Percentiles rank a stretch among this genome's conserved stretches.
Evolutionary conservation across 2,329 filamentous ascomycete genomes (phyloP).

Genomic region (Aspergillus niger): DNA sequence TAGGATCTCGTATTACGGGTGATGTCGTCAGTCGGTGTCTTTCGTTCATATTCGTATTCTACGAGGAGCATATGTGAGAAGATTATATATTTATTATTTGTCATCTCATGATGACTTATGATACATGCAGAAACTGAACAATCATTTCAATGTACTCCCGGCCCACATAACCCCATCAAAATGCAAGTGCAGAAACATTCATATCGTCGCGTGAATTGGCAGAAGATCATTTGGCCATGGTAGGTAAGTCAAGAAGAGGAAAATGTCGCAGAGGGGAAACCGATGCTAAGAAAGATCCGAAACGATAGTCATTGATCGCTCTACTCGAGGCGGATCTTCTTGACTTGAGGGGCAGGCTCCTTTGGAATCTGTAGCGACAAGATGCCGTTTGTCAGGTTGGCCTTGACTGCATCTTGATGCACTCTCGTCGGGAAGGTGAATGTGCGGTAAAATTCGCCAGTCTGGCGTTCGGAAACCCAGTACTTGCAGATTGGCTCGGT

Average conservation of each 20-base stretch:
- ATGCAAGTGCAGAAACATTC: neutral
- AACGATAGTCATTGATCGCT: neutral
- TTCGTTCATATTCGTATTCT: neutral
- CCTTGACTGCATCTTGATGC: conserved; percentile 61
- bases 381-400: conserved; percentile 61
- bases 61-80: neutral
- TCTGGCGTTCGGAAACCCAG: conserved; percentile 60
- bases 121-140: neutral
- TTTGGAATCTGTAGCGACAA: conserved; percentile 60
- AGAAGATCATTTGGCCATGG: conserved; percentile 1
- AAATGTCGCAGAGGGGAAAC: neutral
- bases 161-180: neutral
- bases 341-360: conserved; percentile 49
- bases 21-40: neutral
- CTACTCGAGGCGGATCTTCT: conserved; percentile 54
- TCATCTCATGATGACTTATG: neutral
- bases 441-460: conserved; percentile 59
- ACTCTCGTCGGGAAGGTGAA: conserved; percentile 60
- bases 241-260: neutral
- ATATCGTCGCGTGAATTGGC: neutral
- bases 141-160: neutral
- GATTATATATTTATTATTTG: neutral
- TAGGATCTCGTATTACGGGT: no score
- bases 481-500: conserved; percentile 44
- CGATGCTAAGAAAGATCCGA: neutral